Percentiles rank a stretch among this genome's conserved stretches.
Evolutionary conservation across 2,329 filamentous ascomycete species (phyloP).

Genomic region (Fusarium kyushuense): DNA sequence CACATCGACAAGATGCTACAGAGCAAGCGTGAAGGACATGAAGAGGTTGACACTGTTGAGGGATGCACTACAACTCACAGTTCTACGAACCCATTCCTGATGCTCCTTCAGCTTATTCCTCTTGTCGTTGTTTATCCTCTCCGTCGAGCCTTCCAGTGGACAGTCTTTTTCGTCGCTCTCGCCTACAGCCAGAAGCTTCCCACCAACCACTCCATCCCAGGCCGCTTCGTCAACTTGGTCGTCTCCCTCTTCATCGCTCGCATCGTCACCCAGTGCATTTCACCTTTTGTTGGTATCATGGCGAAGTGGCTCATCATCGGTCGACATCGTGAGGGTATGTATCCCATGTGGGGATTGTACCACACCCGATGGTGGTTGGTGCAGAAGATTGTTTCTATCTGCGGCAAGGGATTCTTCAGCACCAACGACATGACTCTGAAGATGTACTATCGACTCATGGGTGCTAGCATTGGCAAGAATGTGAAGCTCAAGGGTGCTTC

Average conservation of each 20-base stretch:
- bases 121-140: constrained; percentile 1
- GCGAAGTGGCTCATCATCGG: constrained; percentile 21
- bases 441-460: constrained; percentile 7
- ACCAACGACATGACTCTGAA: background rate
- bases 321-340: background rate
- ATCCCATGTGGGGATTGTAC: constrained; percentile 17
- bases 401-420: background rate
- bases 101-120: background rate
- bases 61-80: constrained; percentile 14
- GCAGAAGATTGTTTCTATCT: constrained; percentile 15
- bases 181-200: constrained; percentile 13
- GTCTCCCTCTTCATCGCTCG: constrained; percentile 10
- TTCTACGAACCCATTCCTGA: constrained; percentile 7
- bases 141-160: constrained; percentile 14
- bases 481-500: background rate
- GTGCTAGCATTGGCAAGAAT: background rate
- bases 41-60: rapidly evolving
- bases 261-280: background rate
- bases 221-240: constrained; percentile 3
- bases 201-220: constrained; percentile 7
- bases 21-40: background rate
- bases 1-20: background rate
- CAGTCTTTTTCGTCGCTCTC: constrained; percentile 12
- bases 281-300: background rate
- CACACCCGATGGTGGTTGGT: constrained; percentile 25